Conservation (phyloP, 1,284 basidiomycete genomes). For the Fomitiporia mediterranea region DNA sequence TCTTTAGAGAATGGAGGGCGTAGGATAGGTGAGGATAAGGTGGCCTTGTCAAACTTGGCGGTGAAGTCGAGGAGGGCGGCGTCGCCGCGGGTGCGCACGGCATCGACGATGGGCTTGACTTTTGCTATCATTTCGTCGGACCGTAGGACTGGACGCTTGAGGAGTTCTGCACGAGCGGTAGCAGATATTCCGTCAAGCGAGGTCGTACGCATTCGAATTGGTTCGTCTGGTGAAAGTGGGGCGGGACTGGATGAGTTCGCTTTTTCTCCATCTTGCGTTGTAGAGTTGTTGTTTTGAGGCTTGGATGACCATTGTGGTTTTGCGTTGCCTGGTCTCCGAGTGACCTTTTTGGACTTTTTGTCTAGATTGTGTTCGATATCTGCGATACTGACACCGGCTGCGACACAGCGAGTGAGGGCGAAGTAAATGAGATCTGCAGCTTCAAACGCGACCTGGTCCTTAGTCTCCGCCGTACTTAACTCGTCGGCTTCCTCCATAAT, state of each 20-base stretch:
- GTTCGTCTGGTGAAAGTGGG: constrained; percentile 30
- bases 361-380: constrained; percentile 89
- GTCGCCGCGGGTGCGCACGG: constrained; percentile 84
- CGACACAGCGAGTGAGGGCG: constrained; percentile 82
- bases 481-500: constrained; percentile 99
- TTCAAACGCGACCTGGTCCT: constrained; percentile 91
- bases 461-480: constrained; percentile 78
- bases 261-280: constrained; percentile 32
- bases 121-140: constrained; percentile 94
- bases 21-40: constrained; percentile 58
- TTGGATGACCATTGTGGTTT: constrained; percentile 77
- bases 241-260: constrained; percentile 29
- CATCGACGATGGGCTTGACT: constrained; percentile 92
- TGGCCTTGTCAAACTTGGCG: constrained; percentile 87
- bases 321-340: constrained; percentile 87
- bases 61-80: constrained; percentile 85
- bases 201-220: constrained; percentile 75
- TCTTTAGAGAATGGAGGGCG: constrained; percentile 63
- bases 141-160: constrained; percentile 88
- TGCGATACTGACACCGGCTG: constrained; percentile 77
- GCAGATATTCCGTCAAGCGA: constrained; percentile 52
- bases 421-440: constrained; percentile 97
- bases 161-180: constrained; percentile 62
- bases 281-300: constrained; percentile 29
- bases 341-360: constrained; percentile 83